phyloP scores from a whole-genome alignment of 2,329 filamentous ascomycete species.

The Pseudogymnoascus sp. region DNA sequence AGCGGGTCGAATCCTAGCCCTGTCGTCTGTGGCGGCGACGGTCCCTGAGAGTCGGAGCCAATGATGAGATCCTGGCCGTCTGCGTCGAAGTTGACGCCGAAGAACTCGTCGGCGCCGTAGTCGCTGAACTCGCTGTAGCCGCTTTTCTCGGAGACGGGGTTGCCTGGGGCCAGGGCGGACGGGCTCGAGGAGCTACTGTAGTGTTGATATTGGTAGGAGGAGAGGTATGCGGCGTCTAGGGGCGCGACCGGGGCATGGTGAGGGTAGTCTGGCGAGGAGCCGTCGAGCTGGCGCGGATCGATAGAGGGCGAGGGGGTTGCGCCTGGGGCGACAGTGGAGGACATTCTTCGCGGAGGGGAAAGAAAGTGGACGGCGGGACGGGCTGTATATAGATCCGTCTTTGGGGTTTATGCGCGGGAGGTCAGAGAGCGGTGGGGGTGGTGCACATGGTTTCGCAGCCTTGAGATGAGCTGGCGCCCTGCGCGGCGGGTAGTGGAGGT shows the following conservation, averaged over 20 bases:
- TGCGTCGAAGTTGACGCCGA: conserved; percentile 27
- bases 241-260: background rate
- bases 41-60: background rate
- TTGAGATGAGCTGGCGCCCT: background rate
- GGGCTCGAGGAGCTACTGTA: conserved; percentile 1
- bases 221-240: conserved; percentile 12
- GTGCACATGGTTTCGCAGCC: background rate
- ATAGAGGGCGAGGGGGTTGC: background rate
- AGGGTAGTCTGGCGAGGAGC: background rate
- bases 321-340: background rate
- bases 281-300: background rate
- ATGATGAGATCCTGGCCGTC: conserved; percentile 19
- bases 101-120: conserved; percentile 25
- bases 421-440: background rate
- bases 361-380: background rate
- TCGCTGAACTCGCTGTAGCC: conserved; percentile 18
- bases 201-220: background rate
- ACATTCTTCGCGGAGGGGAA: background rate
- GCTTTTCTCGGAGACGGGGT: conserved; percentile 7
- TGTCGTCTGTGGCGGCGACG: background rate
- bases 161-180: background rate
- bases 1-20: background rate
- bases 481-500: background rate
- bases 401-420: background rate
- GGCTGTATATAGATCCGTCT: background rate